phyloP scores from a whole-genome alignment of 1,284 basidiomycete species.

The Irpex sp. region DNA sequence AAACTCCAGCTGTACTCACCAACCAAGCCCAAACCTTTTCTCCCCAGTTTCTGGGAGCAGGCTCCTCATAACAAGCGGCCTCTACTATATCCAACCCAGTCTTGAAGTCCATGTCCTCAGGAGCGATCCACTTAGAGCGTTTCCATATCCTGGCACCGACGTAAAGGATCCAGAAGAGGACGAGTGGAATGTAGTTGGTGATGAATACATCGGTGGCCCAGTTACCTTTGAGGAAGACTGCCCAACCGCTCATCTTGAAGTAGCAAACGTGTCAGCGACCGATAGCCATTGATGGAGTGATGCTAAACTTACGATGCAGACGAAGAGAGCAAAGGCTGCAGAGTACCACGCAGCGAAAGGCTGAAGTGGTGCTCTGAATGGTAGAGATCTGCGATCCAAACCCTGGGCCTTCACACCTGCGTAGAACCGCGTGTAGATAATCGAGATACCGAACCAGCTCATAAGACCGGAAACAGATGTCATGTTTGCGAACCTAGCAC shows the following conservation, averaged over 20 bases:
- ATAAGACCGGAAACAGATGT: slow-evolving; percentile 61
- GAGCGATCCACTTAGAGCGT: slow-evolving; percentile 39
- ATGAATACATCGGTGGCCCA: slow-evolving; percentile 65
- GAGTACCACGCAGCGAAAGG: slow-evolving; percentile 76
- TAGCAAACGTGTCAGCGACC: too few species aligned
- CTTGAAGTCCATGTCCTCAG: slow-evolving; percentile 78
- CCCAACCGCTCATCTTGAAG: slow-evolving; percentile 62
- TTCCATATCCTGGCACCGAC: slow-evolving; percentile 51
- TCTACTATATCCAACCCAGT: slow-evolving; percentile 69
- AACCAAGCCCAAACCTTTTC: slow-evolving; percentile 71
- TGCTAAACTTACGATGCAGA: slow-evolving; percentile 60
- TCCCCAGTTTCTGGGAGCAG: slow-evolving; percentile 57
- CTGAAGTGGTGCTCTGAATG: slow-evolving; percentile 58
- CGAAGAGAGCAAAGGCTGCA: slow-evolving; percentile 47
- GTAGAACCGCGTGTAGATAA: slow-evolving; percentile 82
- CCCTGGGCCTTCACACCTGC: slow-evolving; percentile 74
- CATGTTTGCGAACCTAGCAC: slow-evolving; percentile 72
- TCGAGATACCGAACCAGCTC: slow-evolving; percentile 82
- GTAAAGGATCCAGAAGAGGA: slow-evolving; percentile 74
- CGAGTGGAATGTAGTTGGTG: slow-evolving; percentile 77
- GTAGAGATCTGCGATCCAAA: slow-evolving; percentile 61
- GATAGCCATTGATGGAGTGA: background rate
- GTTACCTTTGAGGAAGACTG: slow-evolving; percentile 67
- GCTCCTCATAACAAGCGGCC: slow-evolving; percentile 64
- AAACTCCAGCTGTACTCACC: slow-evolving; percentile 34